Base-by-base conservation (phyloP, 192 early-diverging fungal genomes). In the Blastocladiella britannica region DNA sequence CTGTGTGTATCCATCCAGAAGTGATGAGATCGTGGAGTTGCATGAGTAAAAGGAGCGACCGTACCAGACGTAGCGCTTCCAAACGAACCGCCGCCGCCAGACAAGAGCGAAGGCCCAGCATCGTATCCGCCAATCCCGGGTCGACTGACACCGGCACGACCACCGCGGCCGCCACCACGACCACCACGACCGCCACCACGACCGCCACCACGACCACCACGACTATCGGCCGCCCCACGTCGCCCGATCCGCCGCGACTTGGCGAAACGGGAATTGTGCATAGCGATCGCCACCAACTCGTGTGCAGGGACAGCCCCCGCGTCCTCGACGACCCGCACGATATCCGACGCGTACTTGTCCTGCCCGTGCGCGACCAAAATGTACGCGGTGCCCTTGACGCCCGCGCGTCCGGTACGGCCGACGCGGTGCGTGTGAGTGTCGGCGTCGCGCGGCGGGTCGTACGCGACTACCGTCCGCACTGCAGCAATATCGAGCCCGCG, bases 391-490 rank as follows among this genome's bases (percentile, higher is more conserved):
- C 82, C 82, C 52, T 82, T 80, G 51, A 76, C 79, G 28, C 82
- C 82, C 47, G 82, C 82, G 56, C 82, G 67, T 37, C 82, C 82
- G 7, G 82, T 84, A 54, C 82, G 69, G 26, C 82, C 82, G 24
- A 84, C 71, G 31, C 82, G 83, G 62, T 90, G 88, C 4, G 84
- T 76, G 72, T 90, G 86, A 0, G 80, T 74, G 64, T 90, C 86
- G 55, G 88, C 88, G 60, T 90, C 88, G 25, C 78, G 67, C 7
- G 88, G 82, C 25, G 81, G 65, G 60, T 88, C 86, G 63, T 80
- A 88, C 67, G 88, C 87, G 58, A 90, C 66, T 6, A 90, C 88
- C 1, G 70, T 85, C 26, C 75, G 70, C 18, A 90, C 69, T 0
- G 69, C 54, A 53, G 84, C 84, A 57, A 90, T 86, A 62, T 90